Evolutionary conservation across 495 filamentous ascomycete species (phyloP).

Genomic region (Penicillium subrubescens): DNA sequence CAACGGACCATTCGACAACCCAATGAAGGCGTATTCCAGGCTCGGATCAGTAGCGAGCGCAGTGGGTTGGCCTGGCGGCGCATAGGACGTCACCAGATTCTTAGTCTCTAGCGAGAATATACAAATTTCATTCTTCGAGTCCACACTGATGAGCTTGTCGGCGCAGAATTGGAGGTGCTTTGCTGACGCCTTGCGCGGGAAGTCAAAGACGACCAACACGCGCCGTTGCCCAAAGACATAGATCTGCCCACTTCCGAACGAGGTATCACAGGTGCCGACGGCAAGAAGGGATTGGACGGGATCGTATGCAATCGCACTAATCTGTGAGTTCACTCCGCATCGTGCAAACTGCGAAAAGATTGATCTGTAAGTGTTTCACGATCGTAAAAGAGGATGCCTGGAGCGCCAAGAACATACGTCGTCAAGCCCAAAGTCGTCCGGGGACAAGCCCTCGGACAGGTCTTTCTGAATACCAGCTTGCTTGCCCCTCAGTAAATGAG

Average conservation of each 20-base stretch:
- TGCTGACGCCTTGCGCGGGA: constrained; percentile 68
- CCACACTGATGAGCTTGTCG: constrained; percentile 79
- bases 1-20: constrained; percentile 63
- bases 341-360: constrained; percentile 60
- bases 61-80: constrained; percentile 71
- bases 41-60: constrained; percentile 78
- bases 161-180: constrained; percentile 73
- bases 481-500: constrained; percentile 85
- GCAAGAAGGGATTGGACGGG: constrained; percentile 91
- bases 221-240: constrained; percentile 88
- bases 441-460: constrained; percentile 75
- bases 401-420: constrained; percentile 58
- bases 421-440: constrained; percentile 77
- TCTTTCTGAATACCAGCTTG: constrained; percentile 91
- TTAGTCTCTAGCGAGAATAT: constrained; percentile 74
- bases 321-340: constrained; percentile 86
- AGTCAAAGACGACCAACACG: constrained; percentile 66
- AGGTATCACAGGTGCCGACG: constrained; percentile 83
- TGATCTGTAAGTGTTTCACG: constrained; percentile 23
- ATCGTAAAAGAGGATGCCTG: constrained; percentile 30
- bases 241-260: constrained; percentile 77
- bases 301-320: constrained; percentile 82
- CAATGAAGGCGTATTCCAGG: constrained; percentile 87
- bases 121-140: constrained; percentile 78
- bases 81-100: constrained; percentile 61